Evolutionary conservation across 257 asterid genomes (phyloP), one percentile per base, ranked within the genome.

Genomic region (Parsonsia alboflavescens): DNA sequence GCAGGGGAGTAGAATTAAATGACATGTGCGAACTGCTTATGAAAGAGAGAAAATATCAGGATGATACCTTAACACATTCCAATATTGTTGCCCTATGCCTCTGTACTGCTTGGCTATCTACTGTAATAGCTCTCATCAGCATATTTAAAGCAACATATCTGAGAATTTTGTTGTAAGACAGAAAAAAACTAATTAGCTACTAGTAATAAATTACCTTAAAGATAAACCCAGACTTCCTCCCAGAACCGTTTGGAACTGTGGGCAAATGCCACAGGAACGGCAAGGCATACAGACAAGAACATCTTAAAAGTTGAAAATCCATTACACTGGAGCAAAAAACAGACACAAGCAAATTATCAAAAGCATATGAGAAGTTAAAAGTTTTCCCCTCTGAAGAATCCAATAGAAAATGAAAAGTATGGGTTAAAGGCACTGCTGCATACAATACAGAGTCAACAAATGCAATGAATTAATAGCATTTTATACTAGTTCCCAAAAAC

Each of bases 101-200:
- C 86, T 95, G 99, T 72, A 95, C 99, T 42, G 99, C 99, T 86
- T 92, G 98, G 84, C 92, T 80, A 82, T 95, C 99, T 73, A 92
- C 91, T 69, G 97, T 58, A 78, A 95, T 75, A 81, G 98, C 99
- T 87, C 75, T 88, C 98, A 95, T 92, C 85, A 95, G 85, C 99
- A 95, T 95, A 83, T 95, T 95, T 86, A 95, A 82, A 73, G 99
- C 97, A 76, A 95, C 99, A 79, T 92, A 95, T 84, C 99, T 95
- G 96, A 77, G 79, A 80, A 65, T 62, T 67, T 79, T 17, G 68
- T 74, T 62, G 72, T 77, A 81, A 73, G 80, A 65, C 65, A 74
- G 68, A 65, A 74, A 73, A 26, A 68, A 76, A 50, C 72, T 59
- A n/a, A 52, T 22, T 26, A 39, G 8, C 62, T 49, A 41, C 8